Conservation (phyloP, 768 basidiomycete genomes). For the Boletellus ananas region DNA sequence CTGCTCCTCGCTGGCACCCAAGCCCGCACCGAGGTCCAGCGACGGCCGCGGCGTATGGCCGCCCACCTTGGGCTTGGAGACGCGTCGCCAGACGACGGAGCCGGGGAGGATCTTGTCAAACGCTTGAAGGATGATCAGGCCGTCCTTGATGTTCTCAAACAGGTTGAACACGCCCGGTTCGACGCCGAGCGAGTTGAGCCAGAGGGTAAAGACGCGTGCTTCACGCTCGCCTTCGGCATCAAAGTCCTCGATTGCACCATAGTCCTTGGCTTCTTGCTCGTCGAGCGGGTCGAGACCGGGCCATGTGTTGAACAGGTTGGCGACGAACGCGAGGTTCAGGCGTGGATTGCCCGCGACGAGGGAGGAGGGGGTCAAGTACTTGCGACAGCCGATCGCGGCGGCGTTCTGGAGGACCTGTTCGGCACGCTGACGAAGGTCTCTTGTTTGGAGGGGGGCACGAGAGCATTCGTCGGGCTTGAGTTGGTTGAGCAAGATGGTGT, state of each 20-base stretch:
- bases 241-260: constrained; percentile 90
- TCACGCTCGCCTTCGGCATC: constrained; percentile 99
- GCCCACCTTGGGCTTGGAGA: constrained; percentile 81
- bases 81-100: constrained; percentile 90
- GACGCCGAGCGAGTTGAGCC: constrained; percentile 96
- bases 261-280: constrained; percentile 89
- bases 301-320: constrained; percentile 97
- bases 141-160: constrained; percentile 94
- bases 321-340: constrained; percentile 96
- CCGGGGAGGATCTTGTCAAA: constrained; percentile 96
- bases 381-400: constrained; percentile 88
- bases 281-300: constrained; percentile 94
- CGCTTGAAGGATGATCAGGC: constrained; percentile 86
- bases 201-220: constrained; percentile 95
- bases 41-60: constrained; percentile 36
- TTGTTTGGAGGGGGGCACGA: constrained; percentile 82
- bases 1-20: constrained; percentile 47
- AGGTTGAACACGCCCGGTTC: constrained; percentile 96
- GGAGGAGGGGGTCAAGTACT: constrained; percentile 90
- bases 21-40: constrained; percentile 20
- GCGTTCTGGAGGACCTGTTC: constrained; percentile 95
- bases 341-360: constrained; percentile 94
- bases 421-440: constrained; percentile 77
- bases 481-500: constrained; percentile 93
- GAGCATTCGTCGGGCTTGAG: constrained; percentile 94